Evolutionary conservation across 2,329 filamentous ascomycete genomes (phyloP).

Genomic region (Canariomyces notabilis): DNA sequence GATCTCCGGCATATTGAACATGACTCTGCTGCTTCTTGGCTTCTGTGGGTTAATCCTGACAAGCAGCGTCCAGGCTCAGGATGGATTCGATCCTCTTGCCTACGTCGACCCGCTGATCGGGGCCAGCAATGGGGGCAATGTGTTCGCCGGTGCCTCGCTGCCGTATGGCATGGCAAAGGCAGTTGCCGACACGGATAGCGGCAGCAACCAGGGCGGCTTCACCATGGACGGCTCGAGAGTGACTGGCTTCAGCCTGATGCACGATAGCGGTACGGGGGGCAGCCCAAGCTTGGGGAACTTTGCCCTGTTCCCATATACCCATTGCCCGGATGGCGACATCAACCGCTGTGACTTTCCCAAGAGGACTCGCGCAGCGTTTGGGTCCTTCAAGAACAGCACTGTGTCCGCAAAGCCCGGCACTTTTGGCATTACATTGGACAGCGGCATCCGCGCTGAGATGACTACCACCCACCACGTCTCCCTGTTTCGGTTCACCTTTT

Average conservation of each 20-base stretch:
- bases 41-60: conserved; percentile 13
- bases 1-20: background rate
- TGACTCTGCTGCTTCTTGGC: background rate
- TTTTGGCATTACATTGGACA: conserved; percentile 56
- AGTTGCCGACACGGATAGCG: conserved; percentile 49
- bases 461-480: conserved; percentile 61
- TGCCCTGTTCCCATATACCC: conserved; percentile 62
- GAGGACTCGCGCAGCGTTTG: conserved; percentile 35
- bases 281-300: conserved; percentile 66
- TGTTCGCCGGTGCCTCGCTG: conserved; percentile 40
- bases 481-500: conserved; percentile 62
- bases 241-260: conserved; percentile 53
- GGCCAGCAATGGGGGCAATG: conserved; percentile 38
- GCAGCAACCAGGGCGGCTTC: conserved; percentile 54
- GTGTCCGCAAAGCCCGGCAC: conserved; percentile 59
- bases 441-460: conserved; percentile 59
- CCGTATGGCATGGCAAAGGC: conserved; percentile 52
- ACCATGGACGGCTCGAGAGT: conserved; percentile 46
- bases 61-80: conserved; percentile 8
- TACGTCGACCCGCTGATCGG: conserved; percentile 37
- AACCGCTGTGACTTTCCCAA: conserved; percentile 58
- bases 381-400: conserved; percentile 44
- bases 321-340: conserved; percentile 57
- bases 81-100: conserved; percentile 18
- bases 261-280: conserved; percentile 55